Conservation (phyloP, 2,329 filamentous ascomycete species). For the Stagonosporopsis vannaccii region DNA sequence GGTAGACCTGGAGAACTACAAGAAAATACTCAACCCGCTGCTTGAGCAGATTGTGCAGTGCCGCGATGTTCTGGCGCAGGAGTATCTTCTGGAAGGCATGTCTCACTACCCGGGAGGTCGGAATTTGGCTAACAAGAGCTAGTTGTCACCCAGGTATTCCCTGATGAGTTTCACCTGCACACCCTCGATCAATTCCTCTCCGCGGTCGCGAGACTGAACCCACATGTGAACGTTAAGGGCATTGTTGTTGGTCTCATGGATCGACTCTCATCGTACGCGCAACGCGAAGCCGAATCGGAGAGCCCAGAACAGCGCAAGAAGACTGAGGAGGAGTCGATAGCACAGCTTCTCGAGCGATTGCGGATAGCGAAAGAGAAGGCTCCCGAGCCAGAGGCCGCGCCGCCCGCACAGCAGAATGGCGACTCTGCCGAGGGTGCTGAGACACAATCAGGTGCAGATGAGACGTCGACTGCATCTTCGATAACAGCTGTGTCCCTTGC, state of each 20-base stretch:
- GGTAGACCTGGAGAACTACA: conserved; percentile 94
- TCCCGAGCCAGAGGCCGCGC: conserved; percentile 32
- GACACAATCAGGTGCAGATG: conserved; percentile 34
- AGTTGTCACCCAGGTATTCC: conserved; percentile 98
- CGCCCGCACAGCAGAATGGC: conserved; percentile 45
- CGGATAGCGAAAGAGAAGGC: conserved; percentile 68
- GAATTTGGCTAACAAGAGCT: conserved; percentile 33
- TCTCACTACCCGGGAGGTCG: not conserved
- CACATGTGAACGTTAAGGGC: conserved; percentile 95
- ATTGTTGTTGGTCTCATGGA: conserved; percentile 99
- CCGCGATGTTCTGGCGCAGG: conserved; percentile 93
- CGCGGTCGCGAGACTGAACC: conserved; percentile 90
- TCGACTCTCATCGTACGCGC: conserved; percentile 90
- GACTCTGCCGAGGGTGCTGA: conserved; percentile 40
- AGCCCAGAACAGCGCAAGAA: conserved; percentile 75
- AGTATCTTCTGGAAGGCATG: conserved; percentile 86
- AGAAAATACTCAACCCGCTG: conserved; percentile 86
- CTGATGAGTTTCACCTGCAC: conserved; percentile 96
- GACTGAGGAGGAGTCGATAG: conserved; percentile 83
- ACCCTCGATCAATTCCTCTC: conserved; percentile 95
- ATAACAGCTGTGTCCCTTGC: conserved; percentile 38
- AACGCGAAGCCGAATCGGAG: conserved; percentile 79
- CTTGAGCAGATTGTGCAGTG: conserved; percentile 98
- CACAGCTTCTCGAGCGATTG: conserved; percentile 78
- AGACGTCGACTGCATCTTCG: conserved; percentile 39